Base-by-base conservation (phyloP, 805 yeast genomes). In the Cyberlindnera mrakii region DNA sequence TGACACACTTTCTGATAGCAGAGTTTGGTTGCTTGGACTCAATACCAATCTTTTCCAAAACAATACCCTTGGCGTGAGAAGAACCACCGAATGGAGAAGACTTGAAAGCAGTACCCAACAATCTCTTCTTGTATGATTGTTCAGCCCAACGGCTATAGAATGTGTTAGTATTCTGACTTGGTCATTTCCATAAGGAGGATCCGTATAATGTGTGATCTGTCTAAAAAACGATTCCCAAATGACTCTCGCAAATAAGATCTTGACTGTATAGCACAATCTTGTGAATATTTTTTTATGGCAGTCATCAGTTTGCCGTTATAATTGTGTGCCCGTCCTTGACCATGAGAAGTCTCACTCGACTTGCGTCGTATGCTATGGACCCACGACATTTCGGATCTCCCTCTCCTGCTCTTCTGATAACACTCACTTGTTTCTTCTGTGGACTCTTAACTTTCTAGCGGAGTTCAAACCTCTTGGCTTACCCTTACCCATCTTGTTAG, bases 1-100 rank as follows among this genome's bases (percentile, higher is more conserved):
- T 89, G 74, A 93, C 99, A 86, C 99, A 95, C 85, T 93, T 93
- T 86, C 99, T 93, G 71, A 93, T 91, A 78, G 99, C 99, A 66
- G 99, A 93, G 95, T 93, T 93, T 77, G 99, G 99, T 82, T 93
- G 99, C 80, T 93, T 93, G 73, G 99, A 95, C 82, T 93, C 98
- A 74, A 93, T 84, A 81, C 99, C 99, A 66, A 91, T 84, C 78
- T 93, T 93, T 82, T 93, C 99, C 71, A 93, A 86, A 59, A 93
- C 99, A 67, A 93, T 93, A 72, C 99, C 99, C 81, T 91, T 91
- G 68, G 99, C 99, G 86, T 93, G 99, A 65, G 99, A 93, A 68
- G 99, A 90, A 72, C 98, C 99, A 75, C 98, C 98, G 71, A 93
- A 93, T 75, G 99, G 99, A 68, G 99, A 93, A 58, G 96, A 93